Conservation (phyloP, 371 early-diverging fungal species). For the Mucor indicus region DNA sequence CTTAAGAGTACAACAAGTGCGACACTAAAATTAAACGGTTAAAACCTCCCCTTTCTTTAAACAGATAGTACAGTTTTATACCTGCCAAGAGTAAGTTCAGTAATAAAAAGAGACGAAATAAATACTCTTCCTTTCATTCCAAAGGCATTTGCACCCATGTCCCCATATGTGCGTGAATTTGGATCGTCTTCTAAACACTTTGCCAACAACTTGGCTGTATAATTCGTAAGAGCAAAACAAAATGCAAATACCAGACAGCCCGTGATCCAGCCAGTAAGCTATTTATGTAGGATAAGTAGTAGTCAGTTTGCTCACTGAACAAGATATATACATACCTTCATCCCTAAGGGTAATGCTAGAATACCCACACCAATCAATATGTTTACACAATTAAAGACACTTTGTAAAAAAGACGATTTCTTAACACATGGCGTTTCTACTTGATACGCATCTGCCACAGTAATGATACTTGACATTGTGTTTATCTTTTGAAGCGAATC, state of each 20-base stretch:
- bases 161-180: slow-evolving; percentile 53
- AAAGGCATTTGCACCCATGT: slow-evolving; percentile 65
- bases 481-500: slow-evolving; percentile 1
- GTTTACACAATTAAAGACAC: slow-evolving; percentile 56
- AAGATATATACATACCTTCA: too few relatives aligned
- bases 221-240: slow-evolving; percentile 41
- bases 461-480: slow-evolving; percentile 2
- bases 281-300: background rate
- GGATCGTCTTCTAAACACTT: slow-evolving; percentile 39
- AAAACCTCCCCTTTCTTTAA: background rate
- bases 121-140: slow-evolving; percentile 47
- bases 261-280: slow-evolving; percentile 48
- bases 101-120: slow-evolving; percentile 49
- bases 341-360: slow-evolving; percentile 32
- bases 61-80: background rate
- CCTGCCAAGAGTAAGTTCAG: slow-evolving; percentile 62
- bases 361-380: slow-evolving; percentile 58
- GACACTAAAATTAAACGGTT: slow-evolving; percentile 13
- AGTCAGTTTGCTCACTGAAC: too few relatives aligned
- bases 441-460: too few relatives aligned
- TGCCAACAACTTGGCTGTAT: slow-evolving; percentile 55
- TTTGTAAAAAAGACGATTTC: slow-evolving; percentile 33
- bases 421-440: too few relatives aligned
- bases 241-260: slow-evolving; percentile 49
- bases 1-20: slow-evolving; percentile 34